Evolutionary conservation across 352 stramenopile genomes (phyloP), one percentile per base, ranked within the genome.

Genomic region (Globisporangium takayamanum): DNA sequence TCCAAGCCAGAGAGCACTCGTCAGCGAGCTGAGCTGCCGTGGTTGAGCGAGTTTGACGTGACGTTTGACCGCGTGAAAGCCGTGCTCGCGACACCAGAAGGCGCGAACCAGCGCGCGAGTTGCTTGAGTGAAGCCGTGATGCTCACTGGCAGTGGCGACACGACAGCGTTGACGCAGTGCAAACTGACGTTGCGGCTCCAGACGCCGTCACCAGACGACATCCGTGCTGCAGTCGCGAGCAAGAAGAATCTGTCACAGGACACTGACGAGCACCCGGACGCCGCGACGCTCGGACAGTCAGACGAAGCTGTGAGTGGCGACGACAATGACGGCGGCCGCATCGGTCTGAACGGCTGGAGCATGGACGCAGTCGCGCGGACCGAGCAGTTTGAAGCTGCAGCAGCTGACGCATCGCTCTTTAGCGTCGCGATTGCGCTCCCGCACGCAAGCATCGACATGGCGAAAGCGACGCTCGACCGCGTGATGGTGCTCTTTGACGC

Each of bases 401-500:
- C 80, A 22, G 66, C 78, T 39, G 62, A 57, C 3, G 79, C 81
- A 22, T 74, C 81, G 2, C 52, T 89, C 6, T 83, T 88, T 47
- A 76, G 73, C 20, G 57, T 93, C 26, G 70, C 85, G 45, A 78
- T 95, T 16, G 54, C 55, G 0, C 70, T 95, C 10, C 82, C 81
- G 2, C 69, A 70, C 26, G 77, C 84, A 0, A 80, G 64, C 22
- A 64, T 86, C 30, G 64, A 79, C 7, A 65, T 95, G 39, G 75
- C 74, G 36, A 93, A 92, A 58, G 56, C 72, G 5, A 85, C 79
- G 12, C 67, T 91, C 48, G 82, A 89, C 56, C 80, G 86, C 2
- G 64, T 95, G 45, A 88, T 95, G 76, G 74, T 95, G 25, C 64
- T 95, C 3, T 89, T 92, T 60, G 86, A 95, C 59, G 81, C 84